Evolutionary conservation across 495 filamentous ascomycete species (phyloP).

Genomic region (Tuber brumale): DNA sequence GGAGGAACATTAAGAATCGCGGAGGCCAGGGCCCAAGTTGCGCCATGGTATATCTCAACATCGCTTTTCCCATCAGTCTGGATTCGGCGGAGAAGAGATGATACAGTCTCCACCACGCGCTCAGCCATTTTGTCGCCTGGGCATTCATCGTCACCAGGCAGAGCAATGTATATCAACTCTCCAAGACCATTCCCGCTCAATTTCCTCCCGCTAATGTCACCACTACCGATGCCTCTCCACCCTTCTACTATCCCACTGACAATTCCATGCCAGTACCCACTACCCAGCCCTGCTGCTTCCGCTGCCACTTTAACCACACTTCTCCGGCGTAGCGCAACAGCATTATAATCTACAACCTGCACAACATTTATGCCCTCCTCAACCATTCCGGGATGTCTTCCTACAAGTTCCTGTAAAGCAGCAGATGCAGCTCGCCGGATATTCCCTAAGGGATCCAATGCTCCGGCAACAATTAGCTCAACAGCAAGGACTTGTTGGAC

Average conservation of each 20-base stretch:
- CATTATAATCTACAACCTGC: constrained; percentile 86
- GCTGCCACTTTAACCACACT: constrained; percentile 71
- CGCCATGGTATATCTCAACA: constrained; percentile 37
- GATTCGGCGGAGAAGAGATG: constrained; percentile 34
- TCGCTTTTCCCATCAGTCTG: constrained; percentile 30
- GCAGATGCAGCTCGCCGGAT: constrained; percentile 87
- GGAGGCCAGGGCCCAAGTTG: constrained; percentile 30
- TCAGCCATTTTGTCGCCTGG: neutral
- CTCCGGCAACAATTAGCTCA: constrained; percentile 72
- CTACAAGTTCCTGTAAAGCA: constrained; percentile 88
- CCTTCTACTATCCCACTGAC: constrained; percentile 60
- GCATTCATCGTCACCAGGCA: constrained; percentile 17
- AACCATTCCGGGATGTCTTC: constrained; percentile 80
- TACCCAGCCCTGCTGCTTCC: constrained; percentile 56
- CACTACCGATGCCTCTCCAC: constrained; percentile 79
- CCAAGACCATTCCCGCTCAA: constrained; percentile 66
- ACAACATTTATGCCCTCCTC: constrained; percentile 73
- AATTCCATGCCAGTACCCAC: constrained; percentile 63
- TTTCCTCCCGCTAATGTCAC: constrained; percentile 64
- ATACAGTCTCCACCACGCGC: constrained; percentile 15
- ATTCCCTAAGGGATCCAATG: constrained; percentile 83
- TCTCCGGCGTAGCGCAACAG: constrained; percentile 75
- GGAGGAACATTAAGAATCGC: neutral
- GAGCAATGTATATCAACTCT: constrained; percentile 45
- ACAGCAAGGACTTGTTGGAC: constrained; percentile 71